These are phyloP conservation scores for Trichoderma aggressivum DNA, from an alignment of 2,329 filamentous ascomycete genomes.

Conservation along the genomic window DNA sequence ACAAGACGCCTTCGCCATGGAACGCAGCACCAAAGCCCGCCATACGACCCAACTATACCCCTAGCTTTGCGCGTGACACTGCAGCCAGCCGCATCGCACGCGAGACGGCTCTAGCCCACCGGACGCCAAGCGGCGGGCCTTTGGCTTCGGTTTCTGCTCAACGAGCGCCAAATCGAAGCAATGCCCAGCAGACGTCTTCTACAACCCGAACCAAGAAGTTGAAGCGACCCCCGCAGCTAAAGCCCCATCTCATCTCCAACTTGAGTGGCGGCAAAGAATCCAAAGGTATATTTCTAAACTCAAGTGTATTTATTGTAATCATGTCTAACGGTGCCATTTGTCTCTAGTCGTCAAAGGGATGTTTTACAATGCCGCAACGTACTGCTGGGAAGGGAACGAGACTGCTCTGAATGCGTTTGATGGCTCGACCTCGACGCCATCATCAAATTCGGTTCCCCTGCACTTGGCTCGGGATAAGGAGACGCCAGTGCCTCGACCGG, in stretches of 20 bases:
- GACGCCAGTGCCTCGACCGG: slow-evolving; percentile 59
- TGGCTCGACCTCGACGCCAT: slow-evolving; percentile 52
- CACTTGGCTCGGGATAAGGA: slow-evolving; percentile 56
- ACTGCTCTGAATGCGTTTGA: slow-evolving; percentile 80
- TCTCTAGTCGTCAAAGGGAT: slow-evolving; percentile 83
- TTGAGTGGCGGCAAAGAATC: slow-evolving; percentile 70
- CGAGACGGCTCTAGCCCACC: slow-evolving; percentile 59
- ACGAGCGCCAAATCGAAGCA: slow-evolving; percentile 49
- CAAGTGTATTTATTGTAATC: neutral
- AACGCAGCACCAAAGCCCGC: slow-evolving; percentile 51
- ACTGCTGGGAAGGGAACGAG: slow-evolving; percentile 95
- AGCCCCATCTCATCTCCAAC: slow-evolving; percentile 87
- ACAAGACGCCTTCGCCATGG: slow-evolving; percentile 49
- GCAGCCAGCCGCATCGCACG: slow-evolving; percentile 62
- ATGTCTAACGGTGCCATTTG: slow-evolving; percentile 29
- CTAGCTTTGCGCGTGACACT: slow-evolving; percentile 64
- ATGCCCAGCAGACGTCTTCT: slow-evolving; percentile 42
- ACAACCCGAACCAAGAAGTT: slow-evolving; percentile 53
- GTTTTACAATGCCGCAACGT: slow-evolving; percentile 86
- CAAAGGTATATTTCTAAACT: slow-evolving; percentile 61
- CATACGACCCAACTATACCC: slow-evolving; percentile 51
- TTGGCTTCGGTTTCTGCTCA: slow-evolving; percentile 55
- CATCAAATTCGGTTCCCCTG: slow-evolving; percentile 36
- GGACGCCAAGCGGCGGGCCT: slow-evolving; percentile 51
- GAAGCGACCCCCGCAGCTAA: slow-evolving; percentile 60